These are phyloP conservation scores for Codiaeum variegatum DNA, from an alignment of 441 rosid species.

Conservation along the genomic window DNA sequence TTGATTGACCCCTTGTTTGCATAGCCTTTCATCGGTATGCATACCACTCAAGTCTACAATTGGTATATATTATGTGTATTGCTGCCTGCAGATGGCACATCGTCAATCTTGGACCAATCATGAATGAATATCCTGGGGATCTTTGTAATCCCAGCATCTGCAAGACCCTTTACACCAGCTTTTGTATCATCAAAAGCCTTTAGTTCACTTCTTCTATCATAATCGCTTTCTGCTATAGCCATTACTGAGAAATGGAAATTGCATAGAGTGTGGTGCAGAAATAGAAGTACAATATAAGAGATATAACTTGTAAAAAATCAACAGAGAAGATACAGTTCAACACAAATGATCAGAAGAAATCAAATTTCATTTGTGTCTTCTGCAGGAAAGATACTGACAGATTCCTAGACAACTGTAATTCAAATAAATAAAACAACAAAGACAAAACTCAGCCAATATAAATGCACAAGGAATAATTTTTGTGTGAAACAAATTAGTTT, in stretches of 20 bases:
- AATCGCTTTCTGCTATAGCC: neutral
- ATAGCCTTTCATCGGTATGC: too few relatives aligned
- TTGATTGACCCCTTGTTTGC: too few relatives aligned
- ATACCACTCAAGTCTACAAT: constrained; percentile 24
- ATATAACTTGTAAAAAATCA: neutral
- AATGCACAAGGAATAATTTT: too few relatives aligned
- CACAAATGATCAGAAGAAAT: neutral
- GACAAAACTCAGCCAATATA: too few relatives aligned
- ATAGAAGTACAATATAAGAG: neutral
- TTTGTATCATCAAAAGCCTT: neutral
- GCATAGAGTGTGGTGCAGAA: too few relatives aligned
- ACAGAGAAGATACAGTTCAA: neutral
- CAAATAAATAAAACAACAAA: neutral
- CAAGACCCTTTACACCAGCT: neutral
- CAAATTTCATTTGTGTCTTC: neutral
- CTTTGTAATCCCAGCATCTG: neutral
- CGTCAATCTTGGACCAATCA: neutral
- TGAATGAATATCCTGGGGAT: neutral
- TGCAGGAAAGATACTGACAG: neutral
- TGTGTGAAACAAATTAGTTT: too few relatives aligned
- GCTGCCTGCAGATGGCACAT: too few relatives aligned
- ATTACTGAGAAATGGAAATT: too few relatives aligned
- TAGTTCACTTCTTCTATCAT: too few relatives aligned
- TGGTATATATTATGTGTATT: constrained; percentile 11
- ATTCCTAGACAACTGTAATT: neutral